Evolutionary conservation across 2,329 filamentous ascomycete genomes (phyloP), one percentile per base, ranked within the genome.

Genomic region (Ciborinia camelliae): DNA sequence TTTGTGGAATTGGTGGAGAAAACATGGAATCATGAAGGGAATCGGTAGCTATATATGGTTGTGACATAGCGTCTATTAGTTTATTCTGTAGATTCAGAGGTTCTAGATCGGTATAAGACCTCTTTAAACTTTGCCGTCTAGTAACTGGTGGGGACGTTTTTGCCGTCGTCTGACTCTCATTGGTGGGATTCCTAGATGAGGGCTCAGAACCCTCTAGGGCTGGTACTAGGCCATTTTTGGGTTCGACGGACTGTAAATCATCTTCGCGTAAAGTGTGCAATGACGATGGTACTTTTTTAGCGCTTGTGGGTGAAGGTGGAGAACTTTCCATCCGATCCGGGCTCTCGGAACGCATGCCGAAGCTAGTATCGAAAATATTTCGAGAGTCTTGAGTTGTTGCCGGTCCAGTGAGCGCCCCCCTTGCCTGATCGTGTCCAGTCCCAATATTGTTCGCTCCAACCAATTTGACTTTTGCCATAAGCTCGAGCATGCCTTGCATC

Each of bases 401-500:
- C 30, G 94, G 93, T 7, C 93, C 92, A 1, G 89, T 97, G 59
- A 96, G 76, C 43, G 94, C 62, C 4, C 89, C 90, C 71, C 75
- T 76, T 69, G 75, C 73, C 53, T 77, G 66, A 26, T 79, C 79
- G 66, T 82, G 69, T 18, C 80, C 81, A 70, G 80, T 77, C 50
- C 78, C 77, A 39, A 87, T 76, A 67, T 86, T 88, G 62, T 88
- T 87, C 45, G 87, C 83, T 23, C 87, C 89, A 63, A 94, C 86
- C 30, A 97, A 78, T 70, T 94, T 91, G 54, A 93, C 91, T 72
- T 88, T 88, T 52, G 91, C 88, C 67, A 97, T 80, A 65, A 97
- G 81, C 73, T 98, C 93, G 77, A 97, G 85, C 90, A 97, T 92
- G 73, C 88, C 89, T 77, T 97, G 92, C 55, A 92, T 85, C 71